Percentiles rank a stretch among this genome's conserved stretches.
phyloP scores from a whole-genome alignment of 306 rosid genomes.

The Cucurbita moschata region DNA sequence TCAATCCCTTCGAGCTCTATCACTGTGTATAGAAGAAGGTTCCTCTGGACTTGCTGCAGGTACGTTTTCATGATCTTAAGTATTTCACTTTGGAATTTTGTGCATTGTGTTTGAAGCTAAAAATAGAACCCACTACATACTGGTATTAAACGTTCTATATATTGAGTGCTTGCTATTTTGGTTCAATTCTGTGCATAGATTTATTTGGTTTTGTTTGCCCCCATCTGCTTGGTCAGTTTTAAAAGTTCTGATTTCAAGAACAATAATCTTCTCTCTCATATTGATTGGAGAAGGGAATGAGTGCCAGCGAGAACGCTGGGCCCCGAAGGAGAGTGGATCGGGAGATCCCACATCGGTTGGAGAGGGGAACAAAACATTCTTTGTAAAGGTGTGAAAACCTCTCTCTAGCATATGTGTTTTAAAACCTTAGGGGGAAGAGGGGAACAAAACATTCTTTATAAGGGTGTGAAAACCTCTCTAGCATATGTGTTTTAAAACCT shows the following conservation, averaged over 20 bases:
- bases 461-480: too few relatives aligned
- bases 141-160: neutral
- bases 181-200: neutral
- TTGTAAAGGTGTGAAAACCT: too few relatives aligned
- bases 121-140: neutral
- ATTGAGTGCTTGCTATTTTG: neutral
- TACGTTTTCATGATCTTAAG: neutral
- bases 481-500: too few relatives aligned
- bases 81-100: neutral
- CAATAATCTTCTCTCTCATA: too few relatives aligned
- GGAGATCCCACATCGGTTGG: too few relatives aligned
- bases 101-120: neutral
- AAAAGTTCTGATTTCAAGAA: neutral
- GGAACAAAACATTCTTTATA: too few relatives aligned
- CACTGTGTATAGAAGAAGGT: neutral
- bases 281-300: too few relatives aligned
- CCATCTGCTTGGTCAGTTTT: neutral
- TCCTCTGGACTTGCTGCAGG: neutral
- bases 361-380: too few relatives aligned
- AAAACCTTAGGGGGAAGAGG: too few relatives aligned
- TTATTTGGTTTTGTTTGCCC: neutral
- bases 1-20: neutral
- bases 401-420: too few relatives aligned
- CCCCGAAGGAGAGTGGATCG: too few relatives aligned
- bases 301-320: too few relatives aligned